Base-by-base conservation (phyloP, 2,329 filamentous ascomycete genomes). In the Blastomyces parvus region DNA sequence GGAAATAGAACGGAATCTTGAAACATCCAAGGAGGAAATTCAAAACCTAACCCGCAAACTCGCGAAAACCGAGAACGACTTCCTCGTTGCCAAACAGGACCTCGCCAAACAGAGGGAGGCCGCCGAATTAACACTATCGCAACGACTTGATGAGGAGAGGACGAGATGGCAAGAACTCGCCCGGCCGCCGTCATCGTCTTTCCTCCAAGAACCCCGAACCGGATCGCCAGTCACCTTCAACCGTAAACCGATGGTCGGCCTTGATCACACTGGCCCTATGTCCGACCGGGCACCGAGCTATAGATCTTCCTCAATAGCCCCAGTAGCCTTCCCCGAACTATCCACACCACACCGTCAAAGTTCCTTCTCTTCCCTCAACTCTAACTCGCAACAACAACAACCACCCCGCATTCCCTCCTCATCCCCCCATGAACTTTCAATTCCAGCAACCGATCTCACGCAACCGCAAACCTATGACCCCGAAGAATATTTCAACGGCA, bases 101-200 rank as follows among this genome's bases (percentile, higher is more conserved):
- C 76, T 85, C 19, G 80, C 83, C 46, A 81, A 82, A 57, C 85
- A 88, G 68, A 85, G 83, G 69, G 82, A 84, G 68, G 69, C 80
- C 1, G 82, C 78, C 74, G 85, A 88, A 67, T 75, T 79, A 17
- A 83, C 85, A 30, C 73, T 84, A 66, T 73, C 81, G 44, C 82
- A 85, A 62, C 81, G 82, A 55, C 69, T 89, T 0, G 86, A 89
- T 64, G 86, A 89, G 65, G 87, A 89, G 73, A 83, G 81, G 68
- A 73, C 76, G 14, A 86, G 82, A 73, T 86, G 83, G 82, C 81
- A 80, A 57, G 79, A 81, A 64, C 82, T 82, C 64, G 65, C 72
- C 70, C 40, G 72, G 67, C 64, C 70, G 55, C 63, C 74, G 66
- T 53, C 76, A 71, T 70, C 52, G 25, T 14, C 71, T 62, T 75